Conservation (phyloP, 305 asterid genomes). For the Withania somnifera region DNA sequence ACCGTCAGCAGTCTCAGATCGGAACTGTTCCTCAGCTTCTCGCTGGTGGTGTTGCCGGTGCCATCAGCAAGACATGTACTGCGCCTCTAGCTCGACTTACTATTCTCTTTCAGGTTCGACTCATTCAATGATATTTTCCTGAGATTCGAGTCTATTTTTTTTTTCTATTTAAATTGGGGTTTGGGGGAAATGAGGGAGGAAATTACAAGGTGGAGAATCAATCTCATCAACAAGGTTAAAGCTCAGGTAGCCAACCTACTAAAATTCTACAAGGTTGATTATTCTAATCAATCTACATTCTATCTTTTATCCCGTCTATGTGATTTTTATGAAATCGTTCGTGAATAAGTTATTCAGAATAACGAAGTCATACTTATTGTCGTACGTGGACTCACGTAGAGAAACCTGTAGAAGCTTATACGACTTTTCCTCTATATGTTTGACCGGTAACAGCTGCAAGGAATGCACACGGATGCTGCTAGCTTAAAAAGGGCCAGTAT, state of each 20-base stretch:
- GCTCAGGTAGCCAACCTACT: no score
- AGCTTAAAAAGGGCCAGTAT: constrained; percentile 46
- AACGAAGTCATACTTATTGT: background rate
- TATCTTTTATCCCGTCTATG: background rate
- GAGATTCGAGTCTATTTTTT: no score
- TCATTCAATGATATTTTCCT: background rate
- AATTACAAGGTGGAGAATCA: no score
- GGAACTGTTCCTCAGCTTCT: constrained; percentile 61
- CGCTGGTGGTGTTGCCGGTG: constrained; percentile 87
- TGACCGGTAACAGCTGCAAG: constrained; percentile 42
- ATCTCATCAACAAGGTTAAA: no score
- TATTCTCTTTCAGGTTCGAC: constrained; percentile 66
- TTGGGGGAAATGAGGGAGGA: no score
- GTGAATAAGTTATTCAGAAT: no score
- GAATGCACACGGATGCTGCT: constrained; percentile 60
- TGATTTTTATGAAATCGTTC: background rate
- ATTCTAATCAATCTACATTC: no score
- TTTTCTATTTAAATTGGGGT: no score
- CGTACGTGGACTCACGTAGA: background rate
- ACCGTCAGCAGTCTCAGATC: constrained; percentile 32
- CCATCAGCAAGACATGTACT: constrained; percentile 81
- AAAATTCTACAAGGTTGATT: no score
- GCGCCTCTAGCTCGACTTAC: constrained; percentile 91
- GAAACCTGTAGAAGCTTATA: background rate
- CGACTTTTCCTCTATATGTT: background rate